A percentile compares a stretch with the other conserved stretches of the same genome.
phyloP scores from a whole-genome alignment of 1,139 yeast genomes.

The Debaryomycetaceae sp. region DNA sequence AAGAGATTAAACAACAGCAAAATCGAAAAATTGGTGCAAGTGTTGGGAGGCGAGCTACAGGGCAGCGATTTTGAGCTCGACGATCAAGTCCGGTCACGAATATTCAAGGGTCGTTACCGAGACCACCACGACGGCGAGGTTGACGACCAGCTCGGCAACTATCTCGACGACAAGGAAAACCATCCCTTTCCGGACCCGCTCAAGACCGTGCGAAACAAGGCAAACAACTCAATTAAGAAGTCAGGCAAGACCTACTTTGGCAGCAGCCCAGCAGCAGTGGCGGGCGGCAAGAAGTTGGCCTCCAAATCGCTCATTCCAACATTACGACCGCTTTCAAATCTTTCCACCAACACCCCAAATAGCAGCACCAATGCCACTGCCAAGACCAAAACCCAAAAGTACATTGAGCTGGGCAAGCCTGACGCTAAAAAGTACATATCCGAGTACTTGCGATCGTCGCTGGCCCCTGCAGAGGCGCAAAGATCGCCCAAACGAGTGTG shows the following conservation, averaged over 20 bases:
- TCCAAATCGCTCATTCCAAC: constrained; percentile 6
- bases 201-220: constrained; percentile 18
- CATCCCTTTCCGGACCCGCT: constrained; percentile 25
- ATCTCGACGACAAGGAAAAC: constrained; percentile 34
- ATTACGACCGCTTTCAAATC: constrained; percentile 4
- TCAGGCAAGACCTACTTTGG: constrained; percentile 14
- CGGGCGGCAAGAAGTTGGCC: neutral
- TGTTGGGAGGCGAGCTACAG: constrained; percentile 19
- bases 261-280: constrained; percentile 1
- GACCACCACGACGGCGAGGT: constrained; percentile 16
- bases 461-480: neutral
- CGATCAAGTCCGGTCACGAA: constrained; percentile 44
- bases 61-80: constrained; percentile 37
- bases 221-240: constrained; percentile 19
- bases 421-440: constrained; percentile 1
- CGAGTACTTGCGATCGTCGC: neutral
- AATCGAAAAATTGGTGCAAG: constrained; percentile 32
- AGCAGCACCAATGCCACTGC: too few relatives aligned
- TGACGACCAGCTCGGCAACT: constrained; percentile 26
- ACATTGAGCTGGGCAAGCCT: constrained; percentile 5
- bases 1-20: constrained; percentile 31
- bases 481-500: constrained; percentile 37
- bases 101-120: constrained; percentile 35
- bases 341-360: constrained; percentile 3
- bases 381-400: too few relatives aligned